These are phyloP conservation scores for Plasmodium berghei DNA, from an alignment of 169 alveolate genomes.

Conservation along the genomic window DNA sequence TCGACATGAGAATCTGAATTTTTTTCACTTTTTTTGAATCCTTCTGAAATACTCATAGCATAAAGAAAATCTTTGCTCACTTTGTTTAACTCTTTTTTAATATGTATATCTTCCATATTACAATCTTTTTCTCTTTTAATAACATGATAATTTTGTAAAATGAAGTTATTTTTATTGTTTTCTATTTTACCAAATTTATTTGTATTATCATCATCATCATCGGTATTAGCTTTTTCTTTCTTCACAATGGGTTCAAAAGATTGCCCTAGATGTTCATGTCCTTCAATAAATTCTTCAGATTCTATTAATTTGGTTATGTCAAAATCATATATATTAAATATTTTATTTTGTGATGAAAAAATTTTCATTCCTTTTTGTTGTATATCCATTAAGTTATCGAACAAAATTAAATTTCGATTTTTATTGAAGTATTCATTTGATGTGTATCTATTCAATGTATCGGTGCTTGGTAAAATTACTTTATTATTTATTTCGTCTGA, in stretches of 20 bases:
- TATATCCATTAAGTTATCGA: slow-evolving; percentile 14
- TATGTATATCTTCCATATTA: not conserved
- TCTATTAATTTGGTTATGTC: slow-evolving; percentile 11
- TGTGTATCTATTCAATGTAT: not conserved
- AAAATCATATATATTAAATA: slow-evolving; percentile 43
- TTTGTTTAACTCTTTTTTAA: not conserved
- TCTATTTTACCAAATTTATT: too few species aligned
- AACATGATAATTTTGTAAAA: not conserved
- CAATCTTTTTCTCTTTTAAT: not conserved
- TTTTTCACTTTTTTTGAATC: not conserved
- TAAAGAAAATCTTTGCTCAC: not conserved
- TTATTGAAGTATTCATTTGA: not conserved
- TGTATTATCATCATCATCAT: not conserved
- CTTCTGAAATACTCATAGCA: not conserved
- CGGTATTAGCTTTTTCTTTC: not conserved
- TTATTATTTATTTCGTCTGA: not conserved
- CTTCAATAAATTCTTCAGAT: not conserved
- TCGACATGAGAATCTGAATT: not conserved
- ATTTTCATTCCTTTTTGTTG: slow-evolving; percentile 48
- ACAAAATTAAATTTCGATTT: not conserved
- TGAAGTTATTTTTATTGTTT: too few species aligned
- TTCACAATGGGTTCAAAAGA: not conserved
- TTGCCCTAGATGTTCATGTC: not conserved
- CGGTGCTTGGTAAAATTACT: too few species aligned
- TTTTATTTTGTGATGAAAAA: slow-evolving; percentile 7